phyloP scores from a whole-genome alignment of 306 rosid species.

The Phaseolus lunatus region DNA sequence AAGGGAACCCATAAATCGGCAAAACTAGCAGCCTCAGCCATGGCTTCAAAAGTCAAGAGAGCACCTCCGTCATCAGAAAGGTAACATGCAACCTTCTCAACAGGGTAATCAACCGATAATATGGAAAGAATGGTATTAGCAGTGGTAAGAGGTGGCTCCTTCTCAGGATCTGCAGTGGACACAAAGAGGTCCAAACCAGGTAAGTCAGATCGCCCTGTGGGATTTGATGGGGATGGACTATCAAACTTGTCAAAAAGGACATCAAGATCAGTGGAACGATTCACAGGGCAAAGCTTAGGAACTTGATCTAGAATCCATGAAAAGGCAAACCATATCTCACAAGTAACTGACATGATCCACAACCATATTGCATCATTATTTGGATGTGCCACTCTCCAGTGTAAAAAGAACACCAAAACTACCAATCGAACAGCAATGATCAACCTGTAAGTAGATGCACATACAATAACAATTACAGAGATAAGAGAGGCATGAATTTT shows the following conservation, averaged over 20 bases:
- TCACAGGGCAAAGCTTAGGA: not conserved
- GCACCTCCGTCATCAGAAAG: not conserved
- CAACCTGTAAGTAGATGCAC: not conserved
- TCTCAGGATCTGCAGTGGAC: slow-evolving; percentile 5
- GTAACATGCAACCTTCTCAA: not conserved
- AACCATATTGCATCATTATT: slow-evolving; percentile 3
- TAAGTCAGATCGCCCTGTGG: not conserved
- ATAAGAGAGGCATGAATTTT: not conserved
- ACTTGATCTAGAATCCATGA: slow-evolving; percentile 11
- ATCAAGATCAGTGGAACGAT: not conserved
- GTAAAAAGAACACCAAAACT: not conserved
- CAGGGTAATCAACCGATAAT: not conserved
- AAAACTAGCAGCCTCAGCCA: slow-evolving; percentile 7
- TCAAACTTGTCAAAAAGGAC: not conserved
- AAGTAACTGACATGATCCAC: not conserved
- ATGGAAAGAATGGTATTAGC: slow-evolving; percentile 4
- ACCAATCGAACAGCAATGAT: not conserved
- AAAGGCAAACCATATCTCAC: not conserved
- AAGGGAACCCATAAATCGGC: slow-evolving; percentile 7
- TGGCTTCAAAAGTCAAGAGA: not conserved
- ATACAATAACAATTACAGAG: not conserved
- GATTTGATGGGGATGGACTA: not conserved
- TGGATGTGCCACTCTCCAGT: not conserved
- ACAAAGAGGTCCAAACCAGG: not conserved
- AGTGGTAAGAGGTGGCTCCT: not conserved